Conservation (phyloP, 2,329 filamentous ascomycete genomes). For the Phialophora verrucosa region DNA sequence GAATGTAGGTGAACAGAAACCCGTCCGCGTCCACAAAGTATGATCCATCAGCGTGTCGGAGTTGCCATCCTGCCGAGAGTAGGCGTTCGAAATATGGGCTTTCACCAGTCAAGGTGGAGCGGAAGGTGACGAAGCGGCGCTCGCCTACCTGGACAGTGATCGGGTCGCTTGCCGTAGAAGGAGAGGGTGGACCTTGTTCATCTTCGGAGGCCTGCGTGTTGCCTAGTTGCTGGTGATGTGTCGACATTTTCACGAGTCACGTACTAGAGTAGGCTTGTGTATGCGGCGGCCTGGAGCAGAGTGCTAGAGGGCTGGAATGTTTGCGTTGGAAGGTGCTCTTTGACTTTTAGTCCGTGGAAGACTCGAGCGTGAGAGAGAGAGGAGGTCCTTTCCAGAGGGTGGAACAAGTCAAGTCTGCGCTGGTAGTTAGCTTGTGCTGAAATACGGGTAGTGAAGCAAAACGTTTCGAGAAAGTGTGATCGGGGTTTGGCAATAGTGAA, state of each 20-base stretch:
- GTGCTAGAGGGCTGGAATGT: neutral
- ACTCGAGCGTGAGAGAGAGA: no score
- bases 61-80: conserved; percentile 13
- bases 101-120: neutral
- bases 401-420: neutral
- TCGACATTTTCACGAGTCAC: neutral
- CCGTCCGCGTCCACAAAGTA: conserved; percentile 51
- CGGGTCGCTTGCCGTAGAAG: neutral
- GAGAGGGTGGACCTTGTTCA: neutral
- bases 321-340: no score
- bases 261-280: neutral
- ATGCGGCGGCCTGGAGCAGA: neutral
- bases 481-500: no score
- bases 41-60: conserved; percentile 37
- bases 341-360: no score
- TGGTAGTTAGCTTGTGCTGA: no score
- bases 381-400: neutral
- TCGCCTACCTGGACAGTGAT: neutral
- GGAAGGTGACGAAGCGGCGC: neutral
- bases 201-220: neutral
- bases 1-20: conserved; percentile 46
- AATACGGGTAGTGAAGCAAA: no score
- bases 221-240: neutral
- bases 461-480: no score
- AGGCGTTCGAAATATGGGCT: conserved; percentile 16